Evolutionary conservation across 176 grass and related monocot species (phyloP), one percentile per base, ranked within the genome.

Genomic region (Juncus inflexus): DNA sequence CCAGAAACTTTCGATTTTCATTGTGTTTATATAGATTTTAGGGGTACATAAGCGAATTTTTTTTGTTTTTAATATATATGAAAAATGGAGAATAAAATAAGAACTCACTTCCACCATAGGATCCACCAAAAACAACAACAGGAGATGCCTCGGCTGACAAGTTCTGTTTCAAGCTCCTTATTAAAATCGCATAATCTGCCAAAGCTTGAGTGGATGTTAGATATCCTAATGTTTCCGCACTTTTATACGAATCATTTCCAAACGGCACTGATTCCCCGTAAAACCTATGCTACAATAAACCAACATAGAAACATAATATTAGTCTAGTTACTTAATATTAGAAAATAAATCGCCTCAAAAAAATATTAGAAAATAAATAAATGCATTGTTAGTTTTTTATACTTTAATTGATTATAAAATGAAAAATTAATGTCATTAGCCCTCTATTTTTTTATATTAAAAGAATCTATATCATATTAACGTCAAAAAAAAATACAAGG

Each of bases 131-230:
- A 54, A 91, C 84, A 50, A 96, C 50, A 79, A 96, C 87, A 2
- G 92, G 92, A 5, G 92, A 80, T 67, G 77, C 79, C 35, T 81
- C 82, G 13, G 80, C 87, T 8, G 84, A 89, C 61, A 96, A 81
- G 60, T 96, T 91, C 1, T 79, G 59, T 73, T 91, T 96, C 38
- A 96, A 81, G 74, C 87, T 91, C 59, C 82, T 77, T 71, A 96
- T 81, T 64, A 96, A 80, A 19, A 91, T 1, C 50, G 92, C 92
- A 71, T 77, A 96, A 81, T 96, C 92, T 14, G 92, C 92, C 37
- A 96, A 76, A 13, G 92, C 92, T 84, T 96, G 92, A 13, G 92
- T 97, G 39, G 92, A 97, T 11, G 92, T 97, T 39, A 97, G 63
- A 74, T 91, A 97, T 7, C 87, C 92, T 63, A 97, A 64, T 47